These are phyloP conservation scores for Fusarium piperis DNA, from an alignment of 2,329 filamentous ascomycete genomes.

Conservation along the genomic window DNA sequence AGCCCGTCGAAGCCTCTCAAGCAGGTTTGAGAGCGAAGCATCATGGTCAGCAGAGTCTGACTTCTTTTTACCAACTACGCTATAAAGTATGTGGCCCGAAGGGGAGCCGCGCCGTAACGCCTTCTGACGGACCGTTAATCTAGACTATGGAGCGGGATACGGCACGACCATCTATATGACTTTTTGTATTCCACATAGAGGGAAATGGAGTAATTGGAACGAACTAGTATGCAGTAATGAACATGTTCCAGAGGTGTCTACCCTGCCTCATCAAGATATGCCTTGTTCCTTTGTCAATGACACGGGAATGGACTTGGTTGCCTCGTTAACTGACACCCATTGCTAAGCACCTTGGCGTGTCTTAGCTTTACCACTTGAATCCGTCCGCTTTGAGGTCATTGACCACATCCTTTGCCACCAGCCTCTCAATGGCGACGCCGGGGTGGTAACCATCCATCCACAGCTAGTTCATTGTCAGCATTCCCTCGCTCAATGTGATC, in stretches of 20 bases:
- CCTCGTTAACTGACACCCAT: background rate
- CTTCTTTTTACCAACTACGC: background rate
- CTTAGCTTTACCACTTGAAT: slow-evolving; percentile 7
- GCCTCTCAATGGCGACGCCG: slow-evolving; percentile 51
- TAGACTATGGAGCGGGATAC: background rate
- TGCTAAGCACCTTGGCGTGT: background rate
- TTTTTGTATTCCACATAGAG: background rate
- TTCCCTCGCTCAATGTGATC: fast-evolving
- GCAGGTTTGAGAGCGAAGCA: background rate
- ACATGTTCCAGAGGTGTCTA: background rate
- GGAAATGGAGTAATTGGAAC: background rate
- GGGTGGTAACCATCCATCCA: slow-evolving; percentile 59
- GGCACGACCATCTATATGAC: background rate
- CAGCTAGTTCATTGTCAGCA: slow-evolving; percentile 37
- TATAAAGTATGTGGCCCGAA: background rate
- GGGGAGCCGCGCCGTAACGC: background rate
- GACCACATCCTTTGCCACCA: slow-evolving; percentile 52
- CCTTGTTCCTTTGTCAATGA: background rate
- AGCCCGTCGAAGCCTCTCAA: background rate
- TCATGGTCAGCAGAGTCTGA: background rate
- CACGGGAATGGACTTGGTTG: background rate
- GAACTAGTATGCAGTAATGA: background rate
- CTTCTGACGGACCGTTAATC: background rate
- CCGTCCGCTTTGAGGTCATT: background rate
- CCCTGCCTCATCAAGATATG: background rate